These are phyloP conservation scores for Aspergillus alliaceus DNA, from an alignment of 2,329 filamentous ascomycete species.

Conservation along the genomic window DNA sequence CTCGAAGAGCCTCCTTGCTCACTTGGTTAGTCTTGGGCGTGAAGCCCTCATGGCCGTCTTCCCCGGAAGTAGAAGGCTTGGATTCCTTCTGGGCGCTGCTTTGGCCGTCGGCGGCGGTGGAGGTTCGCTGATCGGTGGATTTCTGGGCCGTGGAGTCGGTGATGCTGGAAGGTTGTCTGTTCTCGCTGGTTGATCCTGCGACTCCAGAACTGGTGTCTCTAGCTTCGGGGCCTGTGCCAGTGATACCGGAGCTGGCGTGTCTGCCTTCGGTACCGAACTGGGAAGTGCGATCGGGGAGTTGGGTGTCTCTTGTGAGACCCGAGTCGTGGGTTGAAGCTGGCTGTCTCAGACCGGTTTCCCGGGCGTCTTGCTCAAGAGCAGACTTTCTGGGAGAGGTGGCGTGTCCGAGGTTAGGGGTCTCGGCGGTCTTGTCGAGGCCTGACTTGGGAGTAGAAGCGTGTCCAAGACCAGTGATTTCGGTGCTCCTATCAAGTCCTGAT, in stretches of 20 bases:
- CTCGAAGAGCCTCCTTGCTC: conserved; percentile 32
- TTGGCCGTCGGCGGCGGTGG: background rate
- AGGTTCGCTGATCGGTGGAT: background rate
- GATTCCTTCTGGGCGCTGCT: background rate
- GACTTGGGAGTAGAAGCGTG: too few species aligned
- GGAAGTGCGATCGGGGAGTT: background rate
- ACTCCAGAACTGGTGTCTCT: background rate
- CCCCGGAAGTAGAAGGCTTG: background rate
- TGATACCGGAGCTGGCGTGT: background rate
- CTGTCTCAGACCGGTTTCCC: background rate
- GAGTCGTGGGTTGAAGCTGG: background rate
- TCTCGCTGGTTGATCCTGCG: background rate
- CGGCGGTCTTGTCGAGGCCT: background rate
- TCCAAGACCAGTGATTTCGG: too few species aligned
- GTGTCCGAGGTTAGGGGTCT: background rate
- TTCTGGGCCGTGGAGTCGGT: background rate
- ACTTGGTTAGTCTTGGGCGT: conserved; percentile 12
- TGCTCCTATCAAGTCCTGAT: too few species aligned
- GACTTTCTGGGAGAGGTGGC: background rate
- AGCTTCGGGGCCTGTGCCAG: background rate
- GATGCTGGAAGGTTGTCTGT: too few species aligned
- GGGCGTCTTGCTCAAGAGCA: background rate
- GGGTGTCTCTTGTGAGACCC: background rate
- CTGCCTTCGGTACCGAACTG: background rate
- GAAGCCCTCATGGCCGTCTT: background rate